Evolutionary conservation across 257 asterid genomes (phyloP).

Genomic region (Solanum rostratum): DNA sequence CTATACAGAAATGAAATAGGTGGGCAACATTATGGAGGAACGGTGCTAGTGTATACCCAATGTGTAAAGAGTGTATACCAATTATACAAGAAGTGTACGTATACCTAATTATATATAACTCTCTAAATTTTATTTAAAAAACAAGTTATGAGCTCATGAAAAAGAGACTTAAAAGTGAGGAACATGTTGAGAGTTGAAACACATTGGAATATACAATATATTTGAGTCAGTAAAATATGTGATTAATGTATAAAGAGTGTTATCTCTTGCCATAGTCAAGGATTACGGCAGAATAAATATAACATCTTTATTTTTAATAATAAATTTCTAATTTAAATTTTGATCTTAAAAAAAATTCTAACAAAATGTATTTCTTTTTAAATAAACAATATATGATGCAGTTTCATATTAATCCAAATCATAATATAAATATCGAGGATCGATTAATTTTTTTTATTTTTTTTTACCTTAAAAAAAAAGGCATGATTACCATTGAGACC

Average conservation of each 20-base stretch:
- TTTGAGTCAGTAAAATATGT: background rate
- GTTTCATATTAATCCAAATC: background rate
- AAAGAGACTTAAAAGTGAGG: background rate
- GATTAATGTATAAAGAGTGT: background rate
- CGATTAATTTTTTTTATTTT: no score
- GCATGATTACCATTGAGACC: background rate
- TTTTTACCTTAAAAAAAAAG: background rate
- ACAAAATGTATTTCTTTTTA: background rate
- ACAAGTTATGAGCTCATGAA: background rate
- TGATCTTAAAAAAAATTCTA: background rate
- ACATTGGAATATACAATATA: background rate
- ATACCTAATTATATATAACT: background rate
- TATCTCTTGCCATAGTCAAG: background rate
- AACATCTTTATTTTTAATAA: background rate
- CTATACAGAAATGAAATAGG: background rate
- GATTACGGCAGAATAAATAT: background rate
- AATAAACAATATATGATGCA: fast-evolving
- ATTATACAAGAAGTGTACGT: no score
- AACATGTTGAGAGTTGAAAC: background rate
- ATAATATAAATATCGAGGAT: background rate
- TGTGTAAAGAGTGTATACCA: background rate
- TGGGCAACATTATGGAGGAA: background rate
- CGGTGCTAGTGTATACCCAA: background rate
- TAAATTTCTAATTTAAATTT: fast-evolving
- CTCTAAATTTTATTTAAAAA: no score